Evolutionary conservation across 78 protist species (phyloP), one percentile per base, ranked within the genome.

Genomic region (Speleostelium caveatum): DNA sequence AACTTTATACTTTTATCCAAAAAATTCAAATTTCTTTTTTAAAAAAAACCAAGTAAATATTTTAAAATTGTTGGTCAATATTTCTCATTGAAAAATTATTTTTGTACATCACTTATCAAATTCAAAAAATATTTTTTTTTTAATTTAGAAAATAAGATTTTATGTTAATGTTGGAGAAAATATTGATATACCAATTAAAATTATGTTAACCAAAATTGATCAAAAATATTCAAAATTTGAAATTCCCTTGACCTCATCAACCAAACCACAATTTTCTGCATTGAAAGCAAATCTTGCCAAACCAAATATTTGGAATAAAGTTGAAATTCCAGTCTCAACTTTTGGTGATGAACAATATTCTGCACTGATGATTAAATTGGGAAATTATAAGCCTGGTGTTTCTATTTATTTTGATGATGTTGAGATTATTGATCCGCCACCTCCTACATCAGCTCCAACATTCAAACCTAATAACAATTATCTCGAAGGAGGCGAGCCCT

Each of bases 151-250:
- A n/a, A 38, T 71, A 71, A 53, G 41, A 45, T 71, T 71, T 14
- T 49, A 30, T 42, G 12, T 71, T 2, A 49, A 71, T 49, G 56
- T 26, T 49, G 76, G 76, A 24, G 19, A 41, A 3, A 53, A 71
- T 71, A 49, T 53, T 3, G 76, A 71, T 71, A 16, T 49, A 8
- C 76, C 76, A 41, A 71, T 71, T 8, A 53, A 41, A 30, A 49
- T 71, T 49, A 26, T 49, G 6, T 49, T 71, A 6, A 71, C 42
- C 3, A 30, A 71, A 71, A 22, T 41, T 30, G 76, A 71, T 49
- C 14, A 71, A 26, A 28, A 8, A 21, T 8, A 28, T 8, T 28
- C 39, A 28, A 26, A 61, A 26, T 7, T 28, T 22, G 7, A 8
- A 61, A 7, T 61, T 8, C 7, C 10, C 14, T 61, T 61, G 16